Evolutionary conservation across 495 filamentous ascomycete species (phyloP), one percentile per base, ranked within the genome.

Genomic region (Penicillium nucicola): DNA sequence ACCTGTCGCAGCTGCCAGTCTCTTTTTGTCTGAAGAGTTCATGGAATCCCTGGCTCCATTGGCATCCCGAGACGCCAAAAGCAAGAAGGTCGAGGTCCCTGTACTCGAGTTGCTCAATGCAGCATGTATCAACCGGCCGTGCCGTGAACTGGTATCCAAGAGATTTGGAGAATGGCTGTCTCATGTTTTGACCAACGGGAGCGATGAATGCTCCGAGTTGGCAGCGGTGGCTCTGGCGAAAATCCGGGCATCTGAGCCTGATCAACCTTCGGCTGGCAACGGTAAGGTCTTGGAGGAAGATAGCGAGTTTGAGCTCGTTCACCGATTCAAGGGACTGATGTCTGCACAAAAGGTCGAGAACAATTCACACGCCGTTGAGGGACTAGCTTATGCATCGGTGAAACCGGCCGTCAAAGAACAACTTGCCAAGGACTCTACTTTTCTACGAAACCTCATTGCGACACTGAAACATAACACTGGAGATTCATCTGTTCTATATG

Each of bases 151-250:
- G 13, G 85, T 97, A 43, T 76, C 78, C 40, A 90, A 87, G 58
- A 81, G 92, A 55, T 95, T 91, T 64, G 74, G 76, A 14, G 83
- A 85, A 30, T 97, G 90, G 88, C 74, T 98, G 19, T 84, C 89
- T 48, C 85, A 91, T 46, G 78, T 89, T 33, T 75, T 92, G 30
- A 84, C 83, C 31, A 82, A 84, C 52, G 82, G 82, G 13, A 80
- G 79, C 52, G 80, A 85, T 41, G 72, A 82, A 34, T 70, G 78
- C 48, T 77, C 82, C 5, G 85, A 80, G 52, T 69, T 95, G 36
- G 91, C 95, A 22, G 89, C 89, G n/a, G 85, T 96, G 54, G 81
- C 96, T 25, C 66, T 97, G 51, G 85, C 88, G 19, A 93, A 93
- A 71, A 63, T 92, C 70, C 75, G 73, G 45, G 67, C 72, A 42